Conservation (phyloP, 108 stramenopile genomes). For the Mediolabrus comicus region DNA sequence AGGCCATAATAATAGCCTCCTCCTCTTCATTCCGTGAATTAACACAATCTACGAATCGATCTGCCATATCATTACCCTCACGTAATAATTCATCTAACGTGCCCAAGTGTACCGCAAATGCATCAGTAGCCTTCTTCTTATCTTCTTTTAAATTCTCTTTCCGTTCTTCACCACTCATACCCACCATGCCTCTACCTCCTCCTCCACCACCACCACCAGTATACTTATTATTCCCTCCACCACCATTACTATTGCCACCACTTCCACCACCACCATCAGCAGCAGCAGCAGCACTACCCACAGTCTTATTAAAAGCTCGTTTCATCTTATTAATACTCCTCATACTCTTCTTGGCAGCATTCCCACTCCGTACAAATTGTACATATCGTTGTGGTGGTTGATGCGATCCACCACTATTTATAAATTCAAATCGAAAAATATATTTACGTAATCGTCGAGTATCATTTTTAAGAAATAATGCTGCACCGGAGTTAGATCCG, state of each 20-base stretch:
- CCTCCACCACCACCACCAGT: too few species aligned
- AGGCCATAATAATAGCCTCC: background rate
- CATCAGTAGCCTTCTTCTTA: constrained; percentile 15
- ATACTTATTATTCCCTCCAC: too few species aligned
- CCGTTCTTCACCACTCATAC: constrained; percentile 1
- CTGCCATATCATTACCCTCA: constrained; percentile 29
- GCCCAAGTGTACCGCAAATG: constrained; percentile 28
- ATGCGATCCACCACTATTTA: constrained; percentile 14
- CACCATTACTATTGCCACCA: background rate
- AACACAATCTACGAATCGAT: constrained; percentile 32
- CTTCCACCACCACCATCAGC: too few species aligned
- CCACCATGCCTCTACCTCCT: too few species aligned
- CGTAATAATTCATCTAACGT: constrained; percentile 35
- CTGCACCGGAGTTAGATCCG: constrained; percentile 30
- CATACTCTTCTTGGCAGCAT: constrained; percentile 33
- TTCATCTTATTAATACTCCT: constrained; percentile 17
- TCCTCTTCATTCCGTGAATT: constrained; percentile 23
- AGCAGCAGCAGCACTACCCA: too few species aligned
- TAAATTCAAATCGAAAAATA: constrained; percentile 40
- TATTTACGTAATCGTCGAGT: constrained; percentile 26
- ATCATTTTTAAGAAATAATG: constrained; percentile 38
- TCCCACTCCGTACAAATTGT: constrained; percentile 27
- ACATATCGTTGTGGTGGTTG: constrained; percentile 32
- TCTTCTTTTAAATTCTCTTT: constrained; percentile 12
- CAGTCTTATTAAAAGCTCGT: constrained; percentile 8